Evolutionary conservation across 2,329 filamentous ascomycete species (phyloP).

Genomic region (Ophiostoma sp.): DNA sequence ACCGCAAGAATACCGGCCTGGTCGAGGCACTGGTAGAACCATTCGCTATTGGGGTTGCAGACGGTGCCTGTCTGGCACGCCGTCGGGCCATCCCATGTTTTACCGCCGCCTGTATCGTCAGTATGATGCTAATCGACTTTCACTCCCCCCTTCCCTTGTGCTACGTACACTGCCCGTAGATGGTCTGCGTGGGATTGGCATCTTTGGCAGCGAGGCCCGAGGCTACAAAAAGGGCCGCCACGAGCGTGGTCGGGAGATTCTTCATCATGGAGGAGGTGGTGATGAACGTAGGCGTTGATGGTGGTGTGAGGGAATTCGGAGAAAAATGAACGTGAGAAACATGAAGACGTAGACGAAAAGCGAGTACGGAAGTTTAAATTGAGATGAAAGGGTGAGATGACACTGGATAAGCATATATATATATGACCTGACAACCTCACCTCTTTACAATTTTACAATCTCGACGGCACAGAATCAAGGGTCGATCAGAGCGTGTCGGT

Average conservation of each 20-base stretch:
- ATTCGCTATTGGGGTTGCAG: slow-evolving; percentile 23
- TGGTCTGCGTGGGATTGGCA: slow-evolving; percentile 1
- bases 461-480: neutral
- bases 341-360: neutral
- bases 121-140: neutral
- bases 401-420: slow-evolving; percentile 8
- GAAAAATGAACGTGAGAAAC: neutral
- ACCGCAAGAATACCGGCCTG: neutral
- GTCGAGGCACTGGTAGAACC: slow-evolving; percentile 25
- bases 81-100: slow-evolving; percentile 22
- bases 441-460: neutral
- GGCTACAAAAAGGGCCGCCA: slow-evolving; percentile 9
- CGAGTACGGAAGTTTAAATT: neutral
- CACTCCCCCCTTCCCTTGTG: neutral
- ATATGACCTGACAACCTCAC: neutral
- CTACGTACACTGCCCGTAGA: slow-evolving; percentile 24
- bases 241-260: neutral
- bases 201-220: slow-evolving; percentile 10
- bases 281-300: neutral
- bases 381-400: neutral
- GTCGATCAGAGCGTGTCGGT: neutral
- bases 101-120: slow-evolving; percentile 24
- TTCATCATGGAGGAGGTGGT: slow-evolving; percentile 11
- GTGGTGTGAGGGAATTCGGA: neutral
- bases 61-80: slow-evolving; percentile 24